Evolutionary conservation across 2,329 filamentous ascomycete genomes (phyloP).

Genomic region (Aspergillus eucalypticola): DNA sequence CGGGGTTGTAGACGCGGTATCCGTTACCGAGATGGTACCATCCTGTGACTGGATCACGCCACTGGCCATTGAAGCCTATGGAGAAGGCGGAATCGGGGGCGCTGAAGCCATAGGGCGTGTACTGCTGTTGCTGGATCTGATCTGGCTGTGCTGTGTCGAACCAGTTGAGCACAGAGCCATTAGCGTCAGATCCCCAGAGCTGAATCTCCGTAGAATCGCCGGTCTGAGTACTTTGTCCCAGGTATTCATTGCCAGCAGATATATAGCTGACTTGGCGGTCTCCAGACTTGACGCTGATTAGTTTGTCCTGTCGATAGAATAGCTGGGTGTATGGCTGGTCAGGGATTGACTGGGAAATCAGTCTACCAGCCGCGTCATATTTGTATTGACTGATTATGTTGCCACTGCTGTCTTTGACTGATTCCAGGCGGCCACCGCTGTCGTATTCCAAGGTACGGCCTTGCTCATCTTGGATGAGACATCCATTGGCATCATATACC

Average conservation of each 20-base stretch:
- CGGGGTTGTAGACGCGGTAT: constrained; percentile 20
- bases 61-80: constrained; percentile 16
- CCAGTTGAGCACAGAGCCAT: background rate
- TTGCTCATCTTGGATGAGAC: constrained; percentile 1
- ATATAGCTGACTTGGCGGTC: constrained; percentile 1
- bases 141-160: background rate
- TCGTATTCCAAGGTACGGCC: constrained; percentile 6
- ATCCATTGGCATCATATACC: constrained; percentile 1
- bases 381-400: background rate
- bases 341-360: constrained; percentile 5
- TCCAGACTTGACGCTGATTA: background rate
- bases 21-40: constrained; percentile 16
- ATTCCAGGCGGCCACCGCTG: background rate
- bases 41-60: constrained; percentile 17
- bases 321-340: constrained; percentile 4
- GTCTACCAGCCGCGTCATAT: constrained; percentile 7
- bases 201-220: background rate
- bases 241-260: constrained; percentile 6
- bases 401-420: background rate
- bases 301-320: constrained; percentile 1
- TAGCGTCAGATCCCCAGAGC: background rate
- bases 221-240: background rate
- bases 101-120: constrained; percentile 11
- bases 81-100: background rate
- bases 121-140: constrained; percentile 1